Conservation (phyloP, 176 grass and related monocot species). For the Avena atlantica region DNA sequence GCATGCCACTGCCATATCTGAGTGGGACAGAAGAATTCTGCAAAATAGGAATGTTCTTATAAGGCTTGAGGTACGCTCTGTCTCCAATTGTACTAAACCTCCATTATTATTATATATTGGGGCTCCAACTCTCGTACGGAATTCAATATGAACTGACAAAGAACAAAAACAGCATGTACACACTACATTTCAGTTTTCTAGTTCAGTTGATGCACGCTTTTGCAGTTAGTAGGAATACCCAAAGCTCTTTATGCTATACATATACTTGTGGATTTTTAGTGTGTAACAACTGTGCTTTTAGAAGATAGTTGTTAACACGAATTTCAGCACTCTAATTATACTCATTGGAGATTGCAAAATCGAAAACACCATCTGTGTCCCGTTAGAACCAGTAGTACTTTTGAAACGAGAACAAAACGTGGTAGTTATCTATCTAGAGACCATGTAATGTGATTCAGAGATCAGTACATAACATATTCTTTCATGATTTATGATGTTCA, state of each 20-base stretch:
- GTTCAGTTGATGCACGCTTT: conserved; percentile 24
- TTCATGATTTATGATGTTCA: neutral
- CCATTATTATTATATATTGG: neutral
- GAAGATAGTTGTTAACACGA: conserved; percentile 15
- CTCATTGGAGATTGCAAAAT: neutral
- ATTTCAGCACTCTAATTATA: neutral
- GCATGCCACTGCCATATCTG: conserved; percentile 88
- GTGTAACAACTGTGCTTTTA: neutral
- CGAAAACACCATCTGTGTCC: neutral
- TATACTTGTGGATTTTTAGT: neutral
- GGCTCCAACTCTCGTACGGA: neutral
- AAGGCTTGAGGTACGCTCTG: conserved; percentile 74
- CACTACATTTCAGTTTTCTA: neutral
- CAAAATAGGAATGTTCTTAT: conserved; percentile 98
- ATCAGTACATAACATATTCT: neutral
- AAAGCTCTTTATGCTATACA: neutral
- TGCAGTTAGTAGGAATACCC: neutral
- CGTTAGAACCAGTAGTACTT: neutral
- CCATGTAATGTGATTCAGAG: conserved; percentile 12
- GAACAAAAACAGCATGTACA: neutral
- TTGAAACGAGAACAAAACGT: neutral
- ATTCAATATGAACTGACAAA: neutral
- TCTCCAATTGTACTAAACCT: conserved; percentile 1
- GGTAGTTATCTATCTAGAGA: neutral
- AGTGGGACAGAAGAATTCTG: conserved; percentile 98